These are phyloP conservation scores for Ogataea ganodermae DNA, from an alignment of 805 yeast genomes.

Conservation along the genomic window DNA sequence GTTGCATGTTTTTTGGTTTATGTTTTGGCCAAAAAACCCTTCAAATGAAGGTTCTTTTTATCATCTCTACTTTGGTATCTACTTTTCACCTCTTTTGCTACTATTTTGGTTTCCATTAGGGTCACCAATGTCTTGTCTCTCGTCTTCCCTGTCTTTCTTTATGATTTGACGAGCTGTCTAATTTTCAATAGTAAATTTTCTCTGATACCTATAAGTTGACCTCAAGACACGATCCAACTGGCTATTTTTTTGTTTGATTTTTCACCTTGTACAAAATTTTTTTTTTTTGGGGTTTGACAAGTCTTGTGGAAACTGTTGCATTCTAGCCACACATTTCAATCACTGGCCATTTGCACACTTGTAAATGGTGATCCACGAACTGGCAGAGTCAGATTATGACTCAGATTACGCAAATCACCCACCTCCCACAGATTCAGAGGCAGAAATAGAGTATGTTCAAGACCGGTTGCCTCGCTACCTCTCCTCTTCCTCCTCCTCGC, in stretches of 20 bases:
- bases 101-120: background rate
- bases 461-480: conserved; percentile 14
- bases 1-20: conserved; percentile 22
- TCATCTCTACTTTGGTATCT: background rate
- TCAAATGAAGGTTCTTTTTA: conserved; percentile 4
- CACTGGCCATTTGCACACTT: background rate
- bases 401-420: conserved; percentile 43
- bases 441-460: conserved; percentile 20
- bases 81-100: background rate
- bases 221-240: background rate
- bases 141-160: background rate
- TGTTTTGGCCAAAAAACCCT: conserved; percentile 20
- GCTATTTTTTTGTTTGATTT: background rate
- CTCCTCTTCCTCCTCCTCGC: conserved; percentile 21
- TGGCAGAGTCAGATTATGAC: conserved; percentile 20
- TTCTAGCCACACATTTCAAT: background rate
- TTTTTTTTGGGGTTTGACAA: background rate
- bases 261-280: background rate
- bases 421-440: conserved; percentile 40
- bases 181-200: conserved; percentile 3
- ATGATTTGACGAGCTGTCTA: background rate
- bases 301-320: background rate
- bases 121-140: background rate
- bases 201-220: background rate
- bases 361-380: background rate